A percentile compares a stretch with the other conserved stretches of the same genome.
phyloP scores from a whole-genome alignment of 345 rosid genomes.

The Brassica rapa region DNA sequence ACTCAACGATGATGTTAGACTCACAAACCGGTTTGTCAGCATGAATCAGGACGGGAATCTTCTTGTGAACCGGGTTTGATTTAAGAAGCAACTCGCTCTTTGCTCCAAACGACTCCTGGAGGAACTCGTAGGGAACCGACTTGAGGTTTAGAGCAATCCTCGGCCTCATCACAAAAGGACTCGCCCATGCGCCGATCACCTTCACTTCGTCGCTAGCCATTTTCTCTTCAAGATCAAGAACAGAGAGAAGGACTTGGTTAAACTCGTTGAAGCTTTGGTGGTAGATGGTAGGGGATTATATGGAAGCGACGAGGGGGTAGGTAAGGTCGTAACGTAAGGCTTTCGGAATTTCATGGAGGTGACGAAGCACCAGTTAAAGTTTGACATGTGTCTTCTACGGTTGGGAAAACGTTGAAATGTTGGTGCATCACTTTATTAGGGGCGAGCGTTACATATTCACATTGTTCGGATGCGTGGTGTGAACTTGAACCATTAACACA shows the following conservation, averaged over 20 bases:
- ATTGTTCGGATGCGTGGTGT: not conserved
- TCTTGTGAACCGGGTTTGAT: slow-evolving; percentile 81
- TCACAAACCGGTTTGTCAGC: slow-evolving; percentile 60
- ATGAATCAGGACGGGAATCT: slow-evolving; percentile 74
- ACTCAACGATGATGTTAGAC: slow-evolving; percentile 70
- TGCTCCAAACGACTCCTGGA: slow-evolving; percentile 50
- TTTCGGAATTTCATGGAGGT: slow-evolving; percentile 5
- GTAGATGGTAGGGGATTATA: slow-evolving; percentile 13
- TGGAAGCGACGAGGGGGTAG: slow-evolving; percentile 19
- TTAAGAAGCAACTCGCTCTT: slow-evolving; percentile 71
- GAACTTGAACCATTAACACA: not conserved
- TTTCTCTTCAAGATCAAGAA: slow-evolving; percentile 8
- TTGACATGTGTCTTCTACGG: slow-evolving; percentile 14
- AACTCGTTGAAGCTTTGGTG: slow-evolving; percentile 3
- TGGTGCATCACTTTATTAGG: slow-evolving; percentile 17
- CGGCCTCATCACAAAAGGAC: slow-evolving; percentile 70
- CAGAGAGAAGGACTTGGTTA: not conserved
- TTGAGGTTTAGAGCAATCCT: slow-evolving; percentile 68
- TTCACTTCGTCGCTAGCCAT: slow-evolving; percentile 53
- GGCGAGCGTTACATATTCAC: not conserved
- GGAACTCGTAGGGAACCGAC: slow-evolving; percentile 59
- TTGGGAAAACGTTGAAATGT: slow-evolving; percentile 15
- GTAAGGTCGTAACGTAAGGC: slow-evolving; percentile 2
- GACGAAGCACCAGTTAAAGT: not conserved
- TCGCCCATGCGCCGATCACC: slow-evolving; percentile 67